A percentile compares a stretch with the other conserved stretches of the same genome.
Evolutionary conservation across 2,329 filamentous ascomycete genomes (phyloP).

Genomic region (Lasiodiplodia hormozganensis): DNA sequence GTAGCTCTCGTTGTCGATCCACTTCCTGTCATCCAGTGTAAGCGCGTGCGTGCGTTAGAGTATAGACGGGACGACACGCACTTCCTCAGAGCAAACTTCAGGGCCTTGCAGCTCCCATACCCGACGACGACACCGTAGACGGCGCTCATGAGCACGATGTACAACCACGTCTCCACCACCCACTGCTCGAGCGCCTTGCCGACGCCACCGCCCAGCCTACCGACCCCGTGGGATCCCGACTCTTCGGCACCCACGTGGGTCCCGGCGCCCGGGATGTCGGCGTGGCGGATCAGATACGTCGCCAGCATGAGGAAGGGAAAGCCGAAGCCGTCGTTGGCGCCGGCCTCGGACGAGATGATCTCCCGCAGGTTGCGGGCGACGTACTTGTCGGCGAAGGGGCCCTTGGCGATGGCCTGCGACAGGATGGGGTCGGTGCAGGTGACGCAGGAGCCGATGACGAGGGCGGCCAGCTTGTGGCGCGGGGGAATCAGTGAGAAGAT

Average conservation of each 20-base stretch:
- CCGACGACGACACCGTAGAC: conserved; percentile 62
- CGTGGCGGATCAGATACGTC: conserved; percentile 63
- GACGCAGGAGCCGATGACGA: conserved; percentile 67
- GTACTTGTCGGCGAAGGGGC: conserved; percentile 68
- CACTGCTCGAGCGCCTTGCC: conserved; percentile 63
- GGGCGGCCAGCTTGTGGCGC: conserved; percentile 52
- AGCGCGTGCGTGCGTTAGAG: too few species aligned
- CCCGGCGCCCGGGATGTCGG: conserved; percentile 47
- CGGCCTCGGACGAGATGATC: conserved; percentile 68
- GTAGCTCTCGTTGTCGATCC: not conserved
- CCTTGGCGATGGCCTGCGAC: conserved; percentile 69
- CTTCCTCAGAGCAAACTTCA: conserved; percentile 52
- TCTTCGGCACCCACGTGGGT: conserved; percentile 62
- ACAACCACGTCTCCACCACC: conserved; percentile 67
- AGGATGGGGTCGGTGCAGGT: conserved; percentile 69
- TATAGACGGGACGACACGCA: conserved; percentile 33
- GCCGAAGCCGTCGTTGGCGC: conserved; percentile 68
- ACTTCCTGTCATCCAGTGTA: not conserved
- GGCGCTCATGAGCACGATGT: conserved; percentile 62
- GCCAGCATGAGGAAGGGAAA: conserved; percentile 67
- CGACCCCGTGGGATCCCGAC: not conserved
- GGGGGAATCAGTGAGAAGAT: not conserved
- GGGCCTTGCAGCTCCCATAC: conserved; percentile 53
- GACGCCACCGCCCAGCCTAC: conserved; percentile 44
- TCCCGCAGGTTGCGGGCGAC: conserved; percentile 64